Evolutionary conservation across 2,329 filamentous ascomycete genomes (phyloP).

Genomic region (Sarocladiaceae sp.): DNA sequence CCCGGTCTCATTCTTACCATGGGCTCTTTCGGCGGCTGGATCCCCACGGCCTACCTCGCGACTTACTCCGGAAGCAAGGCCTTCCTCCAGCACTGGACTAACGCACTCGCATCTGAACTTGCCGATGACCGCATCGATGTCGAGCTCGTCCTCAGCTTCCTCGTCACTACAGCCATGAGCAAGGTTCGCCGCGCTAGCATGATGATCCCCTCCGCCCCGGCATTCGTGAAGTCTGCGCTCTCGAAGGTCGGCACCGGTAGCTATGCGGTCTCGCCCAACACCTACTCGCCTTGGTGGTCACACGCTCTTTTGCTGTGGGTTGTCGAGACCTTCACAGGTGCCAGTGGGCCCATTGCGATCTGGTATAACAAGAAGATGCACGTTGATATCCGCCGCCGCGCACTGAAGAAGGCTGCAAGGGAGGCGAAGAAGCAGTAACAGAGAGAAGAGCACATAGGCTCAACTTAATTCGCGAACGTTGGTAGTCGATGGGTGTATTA

Average conservation of each 20-base stretch:
- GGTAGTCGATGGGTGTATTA: too few species aligned
- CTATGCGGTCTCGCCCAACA: constrained; percentile 74
- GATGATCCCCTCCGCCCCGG: constrained; percentile 74
- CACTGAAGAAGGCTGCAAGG: constrained; percentile 77
- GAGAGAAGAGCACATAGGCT: background rate
- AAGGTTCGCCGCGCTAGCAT: constrained; percentile 80
- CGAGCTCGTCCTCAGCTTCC: constrained; percentile 87
- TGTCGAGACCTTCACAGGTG: constrained; percentile 56
- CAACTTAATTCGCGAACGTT: too few species aligned
- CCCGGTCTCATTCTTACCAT: constrained; percentile 86
- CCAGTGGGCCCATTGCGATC: constrained; percentile 42
- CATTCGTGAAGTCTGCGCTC: constrained; percentile 76
- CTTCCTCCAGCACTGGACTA: constrained; percentile 96
- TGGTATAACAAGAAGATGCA: constrained; percentile 66
- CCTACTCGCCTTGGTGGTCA: constrained; percentile 89
- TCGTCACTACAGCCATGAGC: constrained; percentile 95
- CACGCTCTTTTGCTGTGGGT: constrained; percentile 87
- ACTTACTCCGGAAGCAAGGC: constrained; percentile 98
- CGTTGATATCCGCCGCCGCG: constrained; percentile 74
- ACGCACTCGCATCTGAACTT: constrained; percentile 78
- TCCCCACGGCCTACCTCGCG: constrained; percentile 86
- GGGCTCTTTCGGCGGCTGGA: constrained; percentile 92
- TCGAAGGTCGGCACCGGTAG: constrained; percentile 78
- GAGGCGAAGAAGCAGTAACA: constrained; percentile 65
- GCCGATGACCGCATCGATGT: constrained; percentile 77